Base-by-base conservation (phyloP, 2,329 filamentous ascomycete species). In the Diaporthe amygdali region DNA sequence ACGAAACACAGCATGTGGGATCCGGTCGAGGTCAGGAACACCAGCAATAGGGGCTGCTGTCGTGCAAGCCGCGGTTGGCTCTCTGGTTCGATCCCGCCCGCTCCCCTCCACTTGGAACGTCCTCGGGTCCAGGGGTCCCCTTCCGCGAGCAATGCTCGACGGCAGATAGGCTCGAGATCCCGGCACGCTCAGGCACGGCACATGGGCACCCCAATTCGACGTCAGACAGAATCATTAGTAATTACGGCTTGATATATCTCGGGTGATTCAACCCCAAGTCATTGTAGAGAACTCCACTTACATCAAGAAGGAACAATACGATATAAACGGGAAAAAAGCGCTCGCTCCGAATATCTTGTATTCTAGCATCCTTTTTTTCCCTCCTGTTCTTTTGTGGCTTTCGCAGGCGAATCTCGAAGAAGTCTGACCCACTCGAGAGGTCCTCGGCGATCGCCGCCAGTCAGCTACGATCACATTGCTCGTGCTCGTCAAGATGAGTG, bases 81-180 rank as follows among this genome's bases (percentile, higher is more conserved):
- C 41, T 63, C n/a, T n/a, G n/a, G 56, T 27, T 32, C 56, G 39
- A 63, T 56, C 52, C 54, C 49, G 52, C 30, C 52, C 51, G 30
- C 51, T 54, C 51, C 14, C 51, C 15, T 34, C 51, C 51, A 54
- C 32, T 6, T 54, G 37, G 8, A 15, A 14, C 63, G 27, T 20
- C 46, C 47, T 49, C 47, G 63, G 22, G 37, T 30, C 63, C 34
- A 66, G 47, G 63, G 15, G 6, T 20, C 17, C 63, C 63, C 37
- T 66, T 44, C 32, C 25, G 34, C 10, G 22, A 32, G 20, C 46
- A 52, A 4, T 30, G 32, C 47, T 51, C 49, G 30, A 41, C 61
- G 61, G 61, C 44, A 37, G 39, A 66, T 41, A 66, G 61, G 46
- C 61, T 66, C 63, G 63, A 66, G 63, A 51, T 66, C 32, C 64